Evolutionary conservation across 495 filamentous ascomycete genomes (phyloP).

Genomic region (Penicillium argentinense): DNA sequence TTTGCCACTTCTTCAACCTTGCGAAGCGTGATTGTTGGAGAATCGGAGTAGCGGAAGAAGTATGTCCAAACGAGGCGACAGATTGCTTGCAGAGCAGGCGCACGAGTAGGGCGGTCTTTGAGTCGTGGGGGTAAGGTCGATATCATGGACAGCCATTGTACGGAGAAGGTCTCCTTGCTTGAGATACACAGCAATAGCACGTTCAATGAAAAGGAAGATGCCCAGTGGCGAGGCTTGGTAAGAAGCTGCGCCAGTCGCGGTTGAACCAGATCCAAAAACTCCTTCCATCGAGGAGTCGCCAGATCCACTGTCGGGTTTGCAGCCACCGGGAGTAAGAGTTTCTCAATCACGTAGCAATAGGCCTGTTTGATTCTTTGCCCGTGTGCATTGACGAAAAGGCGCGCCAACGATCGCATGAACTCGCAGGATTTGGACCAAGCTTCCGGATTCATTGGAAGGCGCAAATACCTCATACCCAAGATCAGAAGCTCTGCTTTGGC

Average conservation of each 20-base stretch:
- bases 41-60: slow-evolving; percentile 79
- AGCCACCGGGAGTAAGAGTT: slow-evolving; percentile 84
- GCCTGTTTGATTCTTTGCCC: slow-evolving; percentile 87
- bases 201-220: slow-evolving; percentile 79
- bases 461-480: slow-evolving; percentile 85
- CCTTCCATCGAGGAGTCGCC: slow-evolving; percentile 76
- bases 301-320: slow-evolving; percentile 71
- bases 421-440: slow-evolving; percentile 85
- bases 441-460: slow-evolving; percentile 65
- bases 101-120: slow-evolving; percentile 78
- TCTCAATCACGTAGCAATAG: slow-evolving; percentile 88
- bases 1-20: slow-evolving; percentile 87
- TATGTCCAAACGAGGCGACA: slow-evolving; percentile 96
- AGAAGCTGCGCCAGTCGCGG: slow-evolving; percentile 78
- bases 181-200: slow-evolving; percentile 86
- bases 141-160: slow-evolving; percentile 82
- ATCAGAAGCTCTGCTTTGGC: slow-evolving; percentile 80
- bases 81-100: slow-evolving; percentile 82
- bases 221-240: slow-evolving; percentile 88
- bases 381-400: slow-evolving; percentile 79
- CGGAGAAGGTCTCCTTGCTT: slow-evolving; percentile 74
- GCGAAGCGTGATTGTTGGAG: slow-evolving; percentile 61
- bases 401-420: slow-evolving; percentile 77
- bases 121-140: slow-evolving; percentile 71
- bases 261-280: slow-evolving; percentile 74